These are phyloP conservation scores for Lipomyces oligophaga DNA, from an alignment of 805 yeast genomes.

Conservation along the genomic window DNA sequence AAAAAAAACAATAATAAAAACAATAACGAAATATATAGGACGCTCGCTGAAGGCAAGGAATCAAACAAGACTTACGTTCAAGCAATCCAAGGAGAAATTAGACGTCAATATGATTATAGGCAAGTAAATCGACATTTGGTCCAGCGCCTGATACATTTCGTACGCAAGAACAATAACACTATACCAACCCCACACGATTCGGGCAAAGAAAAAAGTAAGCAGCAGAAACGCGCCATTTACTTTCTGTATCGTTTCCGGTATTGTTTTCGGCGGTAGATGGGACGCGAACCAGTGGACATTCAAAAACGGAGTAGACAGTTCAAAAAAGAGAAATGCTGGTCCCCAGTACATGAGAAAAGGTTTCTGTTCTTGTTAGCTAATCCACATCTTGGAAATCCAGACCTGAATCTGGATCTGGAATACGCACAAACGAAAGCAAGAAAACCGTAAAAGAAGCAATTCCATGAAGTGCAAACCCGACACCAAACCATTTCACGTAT, in stretches of 20 bases:
- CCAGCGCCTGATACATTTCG: constrained; percentile 48
- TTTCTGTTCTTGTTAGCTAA: constrained; percentile 25
- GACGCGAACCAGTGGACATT: constrained; percentile 89
- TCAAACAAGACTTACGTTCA: constrained; percentile 45
- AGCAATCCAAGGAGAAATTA: constrained; percentile 58
- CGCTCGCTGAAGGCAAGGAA: not conserved
- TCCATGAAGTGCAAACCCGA: constrained; percentile 80
- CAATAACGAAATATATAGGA: not conserved
- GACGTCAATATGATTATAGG: constrained; percentile 51
- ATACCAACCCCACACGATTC: constrained; percentile 84
- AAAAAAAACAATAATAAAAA: not conserved
- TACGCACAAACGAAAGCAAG: constrained; percentile 45
- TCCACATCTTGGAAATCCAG: not conserved
- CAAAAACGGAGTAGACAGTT: constrained; percentile 90
- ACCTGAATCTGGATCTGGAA: too few species aligned
- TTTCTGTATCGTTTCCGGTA: constrained; percentile 45
- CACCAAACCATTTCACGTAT: constrained; percentile 67
- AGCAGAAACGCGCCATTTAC: constrained; percentile 73
- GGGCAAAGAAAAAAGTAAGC: constrained; percentile 64
- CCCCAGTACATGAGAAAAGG: constrained; percentile 81
- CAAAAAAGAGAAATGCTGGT: constrained; percentile 79
- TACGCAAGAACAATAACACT: constrained; percentile 54
- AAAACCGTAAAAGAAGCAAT: constrained; percentile 76
- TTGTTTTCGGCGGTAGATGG: constrained; percentile 64
- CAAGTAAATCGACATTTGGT: constrained; percentile 35